Conservation (phyloP, 2,329 filamentous ascomycete species). For the Aureobasidium subglaciale region DNA sequence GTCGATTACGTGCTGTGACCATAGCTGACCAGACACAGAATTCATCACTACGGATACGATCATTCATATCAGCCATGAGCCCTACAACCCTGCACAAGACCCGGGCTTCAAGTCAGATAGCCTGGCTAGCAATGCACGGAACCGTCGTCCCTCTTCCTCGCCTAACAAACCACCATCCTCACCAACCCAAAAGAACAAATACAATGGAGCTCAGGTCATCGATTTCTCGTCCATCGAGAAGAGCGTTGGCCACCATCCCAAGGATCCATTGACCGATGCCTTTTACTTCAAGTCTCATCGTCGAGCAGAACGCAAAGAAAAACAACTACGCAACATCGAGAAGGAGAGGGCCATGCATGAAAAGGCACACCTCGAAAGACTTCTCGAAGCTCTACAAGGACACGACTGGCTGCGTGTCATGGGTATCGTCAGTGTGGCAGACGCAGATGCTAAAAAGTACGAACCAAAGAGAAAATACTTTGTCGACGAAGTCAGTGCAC, state of each 20-base stretch:
- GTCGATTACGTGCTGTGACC: background rate
- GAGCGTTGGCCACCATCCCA: constrained; percentile 28
- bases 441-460: constrained; percentile 77
- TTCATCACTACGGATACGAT: constrained; percentile 65
- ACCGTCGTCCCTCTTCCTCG: constrained; percentile 3
- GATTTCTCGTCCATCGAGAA: constrained; percentile 35
- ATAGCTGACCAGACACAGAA: constrained; percentile 46
- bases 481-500: constrained; percentile 69
- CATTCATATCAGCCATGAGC: constrained; percentile 62
- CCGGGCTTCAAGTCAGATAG: background rate
- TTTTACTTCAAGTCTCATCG: constrained; percentile 53
- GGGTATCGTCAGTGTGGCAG: constrained; percentile 79
- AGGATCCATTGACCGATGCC: constrained; percentile 51
- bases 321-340: constrained; percentile 61
- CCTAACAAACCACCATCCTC: constrained; percentile 20
- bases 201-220: constrained; percentile 30
- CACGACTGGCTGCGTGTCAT: constrained; percentile 90
- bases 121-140: background rate
- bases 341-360: constrained; percentile 60
- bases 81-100: constrained; percentile 22
- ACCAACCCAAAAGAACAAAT: constrained; percentile 23
- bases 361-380: constrained; percentile 56
- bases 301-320: constrained; percentile 58
- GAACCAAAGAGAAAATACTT: constrained; percentile 81
- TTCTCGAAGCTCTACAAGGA: constrained; percentile 76